A percentile compares a stretch with the other conserved stretches of the same genome.
These are phyloP conservation scores for Psilocybe sp. DNA, from an alignment of 768 basidiomycete species.

Conservation along the genomic window DNA sequence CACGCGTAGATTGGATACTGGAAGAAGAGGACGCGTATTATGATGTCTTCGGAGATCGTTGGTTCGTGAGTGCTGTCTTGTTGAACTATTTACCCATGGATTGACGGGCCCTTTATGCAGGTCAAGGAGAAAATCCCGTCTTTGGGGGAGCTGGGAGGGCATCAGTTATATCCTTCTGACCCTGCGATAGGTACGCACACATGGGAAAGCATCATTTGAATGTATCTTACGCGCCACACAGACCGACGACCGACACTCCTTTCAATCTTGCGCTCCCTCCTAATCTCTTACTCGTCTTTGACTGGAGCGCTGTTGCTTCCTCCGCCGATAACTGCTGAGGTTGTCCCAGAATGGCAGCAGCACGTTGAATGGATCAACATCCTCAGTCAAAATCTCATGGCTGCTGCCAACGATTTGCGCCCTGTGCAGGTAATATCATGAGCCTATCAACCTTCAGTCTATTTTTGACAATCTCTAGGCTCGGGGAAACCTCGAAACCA, in stretches of 20 bases:
- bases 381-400: slow-evolving; percentile 85
- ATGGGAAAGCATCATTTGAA: background rate
- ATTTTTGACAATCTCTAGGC: slow-evolving; percentile 43
- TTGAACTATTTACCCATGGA: background rate
- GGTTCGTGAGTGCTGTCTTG: slow-evolving; percentile 60
- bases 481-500: slow-evolving; percentile 72
- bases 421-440: slow-evolving; percentile 67
- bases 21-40: slow-evolving; percentile 76
- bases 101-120: slow-evolving; percentile 31
- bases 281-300: slow-evolving; percentile 76
- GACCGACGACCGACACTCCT: slow-evolving; percentile 77
- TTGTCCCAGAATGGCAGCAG: slow-evolving; percentile 67
- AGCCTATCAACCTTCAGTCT: background rate
- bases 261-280: slow-evolving; percentile 70
- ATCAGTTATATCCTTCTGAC: slow-evolving; percentile 77
- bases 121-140: slow-evolving; percentile 83
- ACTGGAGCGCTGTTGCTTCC: slow-evolving; percentile 68
- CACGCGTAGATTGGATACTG: slow-evolving; percentile 87
- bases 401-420: slow-evolving; percentile 83
- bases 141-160: slow-evolving; percentile 76
- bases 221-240: slow-evolving; percentile 22
- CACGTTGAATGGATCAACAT: slow-evolving; percentile 80
- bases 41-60: slow-evolving; percentile 82
- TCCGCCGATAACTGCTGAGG: slow-evolving; percentile 41
- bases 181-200: slow-evolving; percentile 56